Conservation (phyloP, 371 early-diverging fungal genomes). For the Apophysomyces ossiformis region DNA sequence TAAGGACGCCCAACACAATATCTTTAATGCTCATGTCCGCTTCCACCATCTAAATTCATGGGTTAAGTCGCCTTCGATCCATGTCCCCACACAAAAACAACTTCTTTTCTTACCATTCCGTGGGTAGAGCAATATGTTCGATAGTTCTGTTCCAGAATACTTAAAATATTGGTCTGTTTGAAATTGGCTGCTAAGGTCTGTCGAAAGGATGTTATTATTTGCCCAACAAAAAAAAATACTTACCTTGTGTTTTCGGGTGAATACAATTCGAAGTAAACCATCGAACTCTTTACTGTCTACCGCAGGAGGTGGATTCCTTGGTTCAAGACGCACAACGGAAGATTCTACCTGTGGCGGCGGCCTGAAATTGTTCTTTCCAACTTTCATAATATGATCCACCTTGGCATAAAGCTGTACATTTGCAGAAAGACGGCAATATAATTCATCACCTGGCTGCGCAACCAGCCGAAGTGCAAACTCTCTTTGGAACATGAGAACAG, state of each 20-base stretch:
- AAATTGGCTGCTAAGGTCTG: slow-evolving; percentile 90
- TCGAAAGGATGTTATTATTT: neutral
- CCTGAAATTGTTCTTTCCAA: slow-evolving; percentile 97
- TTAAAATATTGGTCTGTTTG: slow-evolving; percentile 83
- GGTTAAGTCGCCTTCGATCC: neutral
- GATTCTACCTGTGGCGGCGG: slow-evolving; percentile 99
- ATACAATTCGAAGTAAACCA: slow-evolving; percentile 94
- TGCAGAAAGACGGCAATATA: slow-evolving; percentile 97
- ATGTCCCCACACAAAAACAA: neutral
- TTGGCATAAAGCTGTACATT: slow-evolving; percentile 98
- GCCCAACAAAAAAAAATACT: slow-evolving; percentile 3
- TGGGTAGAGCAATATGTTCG: slow-evolving; percentile 86
- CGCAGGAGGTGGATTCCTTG: slow-evolving; percentile 92
- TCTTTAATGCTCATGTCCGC: slow-evolving; percentile 84
- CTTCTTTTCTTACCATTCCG: slow-evolving; percentile 52
- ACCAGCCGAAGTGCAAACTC: slow-evolving; percentile 99
- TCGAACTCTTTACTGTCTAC: slow-evolving; percentile 98
- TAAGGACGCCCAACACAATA: slow-evolving; percentile 73
- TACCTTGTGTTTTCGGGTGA: slow-evolving; percentile 96
- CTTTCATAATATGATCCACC: slow-evolving; percentile 98
- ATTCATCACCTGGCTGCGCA: slow-evolving; percentile 93
- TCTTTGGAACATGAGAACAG: slow-evolving; percentile 99
- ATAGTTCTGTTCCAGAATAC: slow-evolving; percentile 94
- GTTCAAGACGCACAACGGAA: slow-evolving; percentile 95
- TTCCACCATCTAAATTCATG: slow-evolving; percentile 71